Base-by-base conservation (phyloP, 2,329 filamentous ascomycete genomes). In the Endocalyx cinctus region DNA sequence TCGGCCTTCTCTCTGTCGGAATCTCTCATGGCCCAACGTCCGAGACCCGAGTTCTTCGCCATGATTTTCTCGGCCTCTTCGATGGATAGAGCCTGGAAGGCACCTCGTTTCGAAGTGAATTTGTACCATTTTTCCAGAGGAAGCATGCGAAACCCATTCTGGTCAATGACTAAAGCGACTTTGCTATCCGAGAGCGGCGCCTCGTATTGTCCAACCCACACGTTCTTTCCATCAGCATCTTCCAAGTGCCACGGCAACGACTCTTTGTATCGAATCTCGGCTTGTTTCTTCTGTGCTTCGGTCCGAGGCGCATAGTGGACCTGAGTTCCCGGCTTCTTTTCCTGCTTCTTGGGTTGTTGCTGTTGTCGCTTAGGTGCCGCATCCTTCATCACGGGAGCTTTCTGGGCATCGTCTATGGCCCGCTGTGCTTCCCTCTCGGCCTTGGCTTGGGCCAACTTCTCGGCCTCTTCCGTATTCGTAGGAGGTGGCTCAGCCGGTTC, bases 91-190 rank as follows among this genome's bases (percentile, higher is more conserved):
- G 79, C 74, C 54, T 83, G 81, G 54, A 92, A 90, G 10, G 82
- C 77, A 2, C 48, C 54, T 35, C 87, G 84, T 56, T 90, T 90
- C 27, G 82, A 73, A 4, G 76, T 81, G 55, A 95, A 94, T 35
- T 79, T 84, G 64, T 98, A 98, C 82, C 86, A 96, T 54, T 96
- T 95, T 61, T 98, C 90, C 13, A 97, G 64, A 0, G 94, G 94
- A 3, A 95, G 72, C 79, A 97, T 85, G 38, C 82, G 80, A 55
- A 94, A 92, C 30, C 73, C 78, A 2, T 71, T 70, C 8, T 78
- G 73, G 23, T 79, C 74, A 20, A 87, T 82, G 27, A 87, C 73
- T 25, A 90, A 74, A 34, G 94, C 82, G 45, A 94, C 82, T 31
- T 88, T 86, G 32, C 86, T 81, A 50, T 90, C 82, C 0, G 90